Base-by-base conservation (phyloP, 108 stramenopile species). In the Nitzschia putrida region DNA sequence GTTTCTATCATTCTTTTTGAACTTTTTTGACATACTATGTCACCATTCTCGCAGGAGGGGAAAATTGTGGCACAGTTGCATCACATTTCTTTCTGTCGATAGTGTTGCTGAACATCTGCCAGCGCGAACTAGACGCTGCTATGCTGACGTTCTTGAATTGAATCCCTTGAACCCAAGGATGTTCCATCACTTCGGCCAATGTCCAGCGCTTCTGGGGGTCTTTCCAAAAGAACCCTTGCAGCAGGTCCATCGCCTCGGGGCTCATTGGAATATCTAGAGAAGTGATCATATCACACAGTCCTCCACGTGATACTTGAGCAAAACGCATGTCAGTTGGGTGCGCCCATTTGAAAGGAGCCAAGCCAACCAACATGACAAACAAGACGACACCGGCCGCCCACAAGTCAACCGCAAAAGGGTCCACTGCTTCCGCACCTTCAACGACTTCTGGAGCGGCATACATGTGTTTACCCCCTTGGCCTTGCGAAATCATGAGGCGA, bases 391-490 rank as follows among this genome's bases (percentile, higher is more conserved):
- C 95, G 21, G 68, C 72, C 0, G 93, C 85, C 95, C 95, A 96
- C 29, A 96, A 59, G 64, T 96, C 95, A 6, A 85, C 69, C 10
- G 93, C 86, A 49, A 91, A 92, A 20, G 90, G 89, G 63, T 96
- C 88, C 40, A 92, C 86, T 9, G 55, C 56, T 13, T 72, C 64
- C 13, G 58, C 12, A 49, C 71, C 78, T 14, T 64, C 47, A 7
- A 92, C 64, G 12, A 97, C 73, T 65, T 95, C 95, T 4, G 96
- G 96, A 9, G 91, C 76, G 47, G 95, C 85, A 72, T 95, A 97
- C 59, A 87, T 89, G 8, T 73, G 79, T 63, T 95, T 94, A 8
- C 96, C 96, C 51, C 91, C 90, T 25, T 79, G 83, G 38, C 71
- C 79, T 59, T 71, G 69, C 11, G 76, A 53, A 6, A 57, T 51